Conservation (phyloP, 2,329 filamentous ascomycete species). For the Aschersonia sp. region DNA sequence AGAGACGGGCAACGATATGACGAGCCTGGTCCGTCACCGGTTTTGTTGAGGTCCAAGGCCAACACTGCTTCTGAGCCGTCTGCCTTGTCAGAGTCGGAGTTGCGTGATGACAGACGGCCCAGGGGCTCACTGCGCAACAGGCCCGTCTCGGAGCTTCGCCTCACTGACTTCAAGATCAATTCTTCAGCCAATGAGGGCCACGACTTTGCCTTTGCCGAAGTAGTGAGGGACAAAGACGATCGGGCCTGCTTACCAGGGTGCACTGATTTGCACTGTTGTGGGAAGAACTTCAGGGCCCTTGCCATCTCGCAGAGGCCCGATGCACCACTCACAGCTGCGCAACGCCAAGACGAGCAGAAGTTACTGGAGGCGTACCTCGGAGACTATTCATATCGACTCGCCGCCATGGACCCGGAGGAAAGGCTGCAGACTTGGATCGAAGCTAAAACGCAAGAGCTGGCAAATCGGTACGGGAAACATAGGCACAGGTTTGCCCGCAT, state of each 20-base stretch:
- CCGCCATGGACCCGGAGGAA: constrained; percentile 43
- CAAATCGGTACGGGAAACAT: constrained; percentile 66
- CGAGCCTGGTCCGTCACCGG: constrained; percentile 1
- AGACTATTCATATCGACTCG: constrained; percentile 43
- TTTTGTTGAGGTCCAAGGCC: background rate
- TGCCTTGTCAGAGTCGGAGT: too few relatives aligned
- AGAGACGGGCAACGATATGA: constrained; percentile 8
- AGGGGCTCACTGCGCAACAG: constrained; percentile 36
- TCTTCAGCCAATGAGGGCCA: constrained; percentile 55
- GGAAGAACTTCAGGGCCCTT: constrained; percentile 53
- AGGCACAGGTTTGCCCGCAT: constrained; percentile 58
- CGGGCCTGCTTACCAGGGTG: constrained; percentile 63
- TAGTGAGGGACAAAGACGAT: constrained; percentile 55
- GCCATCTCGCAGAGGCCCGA: constrained; percentile 36
- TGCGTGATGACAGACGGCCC: background rate
- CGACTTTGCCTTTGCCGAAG: constrained; percentile 59
- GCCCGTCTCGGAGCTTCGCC: constrained; percentile 39
- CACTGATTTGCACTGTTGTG: constrained; percentile 62
- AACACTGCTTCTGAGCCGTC: background rate
- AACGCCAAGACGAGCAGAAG: constrained; percentile 27
- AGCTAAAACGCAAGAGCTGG: constrained; percentile 58
- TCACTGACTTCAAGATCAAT: constrained; percentile 74
- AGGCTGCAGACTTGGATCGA: constrained; percentile 55
- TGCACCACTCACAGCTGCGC: constrained; percentile 18
- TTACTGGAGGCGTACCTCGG: constrained; percentile 44